Evolutionary conservation across 129 eudicot species (phyloP), one percentile per base, ranked within the genome.

Genomic region (Flaveria linearis): DNA sequence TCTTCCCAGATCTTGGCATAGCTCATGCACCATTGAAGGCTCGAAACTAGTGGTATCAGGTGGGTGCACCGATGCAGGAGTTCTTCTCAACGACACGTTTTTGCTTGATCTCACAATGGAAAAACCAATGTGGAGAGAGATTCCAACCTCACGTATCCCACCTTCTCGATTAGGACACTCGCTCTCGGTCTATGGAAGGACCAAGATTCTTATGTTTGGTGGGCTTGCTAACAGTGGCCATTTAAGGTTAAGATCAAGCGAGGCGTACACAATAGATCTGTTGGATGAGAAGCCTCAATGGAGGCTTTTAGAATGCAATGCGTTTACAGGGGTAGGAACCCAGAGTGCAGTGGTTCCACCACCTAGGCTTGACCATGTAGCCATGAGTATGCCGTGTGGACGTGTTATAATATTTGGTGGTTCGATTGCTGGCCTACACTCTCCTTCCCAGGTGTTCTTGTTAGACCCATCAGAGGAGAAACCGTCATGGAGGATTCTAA

Each of bases 51-150:
- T 92, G 11, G 90, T 92, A 41, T 92, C 94, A 1, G 98, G 98
- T 45, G 98, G 98, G 73, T 92, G 98, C 85, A 89, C 98, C 0
- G 94, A 90, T 15, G 93, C 96, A 1, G 98, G 98, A 17, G 91
- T 87, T 51, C 93, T 92, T 64, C 89, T 92, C 4, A 92, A 88
- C 62, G 98, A 92, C 56, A 92, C 90, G 0, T 83, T 78, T 55
- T 55, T 89, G 50, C 83, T 92, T 69, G 98, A 92, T 75, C 91
- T 92, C 22, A 83, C 87, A 10, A 83, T 61, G 78, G 89, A 90
- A 26, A 92, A 88, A 60, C 98, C 98, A 3, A 80, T 69, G 66
- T 92, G 98, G 98, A 84, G 75, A 82, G 96, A 92, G 81, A 86
- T 92, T 39, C 88, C 91, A 1, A 83, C 96, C 60, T 74, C 91